Conservation (phyloP, 768 basidiomycete species). For the Mycena floridula region DNA sequence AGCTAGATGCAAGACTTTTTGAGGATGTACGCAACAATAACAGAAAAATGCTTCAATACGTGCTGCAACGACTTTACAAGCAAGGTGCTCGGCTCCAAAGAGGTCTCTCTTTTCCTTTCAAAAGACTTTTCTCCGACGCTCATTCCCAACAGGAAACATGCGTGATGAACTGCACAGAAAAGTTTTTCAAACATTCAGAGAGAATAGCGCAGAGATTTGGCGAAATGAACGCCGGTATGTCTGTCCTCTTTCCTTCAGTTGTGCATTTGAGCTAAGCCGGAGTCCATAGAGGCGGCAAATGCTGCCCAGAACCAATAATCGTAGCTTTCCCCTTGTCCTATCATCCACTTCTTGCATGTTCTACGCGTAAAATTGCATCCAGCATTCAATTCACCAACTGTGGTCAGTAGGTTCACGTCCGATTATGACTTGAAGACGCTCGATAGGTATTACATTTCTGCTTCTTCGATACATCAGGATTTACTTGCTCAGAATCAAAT, state of each 20-base stretch:
- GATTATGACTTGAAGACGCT: too few species aligned
- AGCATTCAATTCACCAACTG: too few species aligned
- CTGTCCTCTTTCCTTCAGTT: constrained; percentile 1
- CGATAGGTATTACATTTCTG: too few species aligned
- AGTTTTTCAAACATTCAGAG: constrained; percentile 96
- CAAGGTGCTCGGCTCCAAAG: constrained; percentile 89
- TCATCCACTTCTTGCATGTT: too few species aligned
- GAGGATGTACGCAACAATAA: constrained; percentile 88
- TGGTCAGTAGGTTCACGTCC: too few species aligned
- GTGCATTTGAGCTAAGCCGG: not conserved
- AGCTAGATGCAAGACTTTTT: constrained; percentile 97
- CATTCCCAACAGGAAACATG: constrained; percentile 69
- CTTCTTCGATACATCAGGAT: too few species aligned
- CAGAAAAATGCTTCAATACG: constrained; percentile 92
- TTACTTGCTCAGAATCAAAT: too few species aligned
- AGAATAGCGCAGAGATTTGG: constrained; percentile 89
- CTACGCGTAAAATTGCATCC: too few species aligned
- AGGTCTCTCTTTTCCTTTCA: constrained; percentile 41
- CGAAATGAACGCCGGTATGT: constrained; percentile 85
- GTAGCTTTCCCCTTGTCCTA: constrained; percentile 5
- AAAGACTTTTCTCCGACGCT: constrained; percentile 1
- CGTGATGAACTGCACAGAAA: constrained; percentile 91
- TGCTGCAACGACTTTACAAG: constrained; percentile 97
- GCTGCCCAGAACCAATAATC: constrained; percentile 29
- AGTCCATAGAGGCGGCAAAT: constrained; percentile 32